Base-by-base conservation (phyloP, 768 basidiomycete species). In the Mycena rebaudengoi region DNA sequence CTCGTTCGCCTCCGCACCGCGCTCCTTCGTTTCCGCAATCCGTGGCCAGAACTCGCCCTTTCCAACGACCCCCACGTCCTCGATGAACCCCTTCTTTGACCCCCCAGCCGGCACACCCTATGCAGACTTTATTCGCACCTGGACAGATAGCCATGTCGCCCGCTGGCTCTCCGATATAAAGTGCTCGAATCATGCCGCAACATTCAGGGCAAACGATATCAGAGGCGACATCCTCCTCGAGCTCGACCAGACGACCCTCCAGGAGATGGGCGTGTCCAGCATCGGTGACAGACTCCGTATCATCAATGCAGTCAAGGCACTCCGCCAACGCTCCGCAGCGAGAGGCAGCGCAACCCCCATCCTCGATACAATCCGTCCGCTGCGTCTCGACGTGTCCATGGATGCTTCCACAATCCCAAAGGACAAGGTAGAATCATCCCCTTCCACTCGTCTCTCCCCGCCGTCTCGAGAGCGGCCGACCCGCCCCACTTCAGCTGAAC, bases 211-310 rank as follows among this genome's bases (percentile, higher is more conserved):
- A 5, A 92, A 97, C 78, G 97, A 99, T 73, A 97, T 99, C 70
- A 80, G 94, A 51, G 96, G 97, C 6, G 91, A 94, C 72, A 89
- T 99, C 21, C 79, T 99, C 18, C 83, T 98, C 50, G 98, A 99
- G 66, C 80, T 99, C 44, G 97, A 99, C 72, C 93, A 96, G 75
- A 76, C 80, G 7, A 91, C 89, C 2, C 79, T 99, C 50, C 94
- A 90, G 73, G 98, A 99, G 77, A 93, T 99, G 88, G 92, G 92
- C 14, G 86, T 99, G 28, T 70, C 82, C 30, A 94, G 91, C 76
- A 91, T 99, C 40, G 98, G 98, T 12, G 98, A 99, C 76, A 82
- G 96, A 49, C 87, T 98, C 8, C 86, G 94, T 72, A 91, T 99
- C 50, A 71, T 95, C 20, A 91, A 88, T 60, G 97, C 90, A 1